Percentiles rank a stretch among this genome's conserved stretches.
These are phyloP conservation scores for Inonotus obliquus DNA, from an alignment of 1,284 basidiomycete species.

Conservation along the genomic window DNA sequence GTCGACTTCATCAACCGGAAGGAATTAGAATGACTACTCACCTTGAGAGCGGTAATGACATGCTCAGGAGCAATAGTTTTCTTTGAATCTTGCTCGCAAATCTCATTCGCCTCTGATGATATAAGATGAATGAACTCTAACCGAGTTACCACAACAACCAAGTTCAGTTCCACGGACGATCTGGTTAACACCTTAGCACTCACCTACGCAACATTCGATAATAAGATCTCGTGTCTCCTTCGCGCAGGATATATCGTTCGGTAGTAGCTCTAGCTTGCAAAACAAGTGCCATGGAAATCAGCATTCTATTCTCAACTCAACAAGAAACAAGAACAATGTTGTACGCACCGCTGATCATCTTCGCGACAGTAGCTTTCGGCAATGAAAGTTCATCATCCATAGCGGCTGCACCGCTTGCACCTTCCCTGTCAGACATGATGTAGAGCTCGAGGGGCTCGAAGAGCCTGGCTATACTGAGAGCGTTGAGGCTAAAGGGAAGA, in stretches of 20 bases:
- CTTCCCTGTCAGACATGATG: slow-evolving; percentile 84
- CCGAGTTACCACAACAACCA: not conserved
- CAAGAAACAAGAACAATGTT: slow-evolving; percentile 5
- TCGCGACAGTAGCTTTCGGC: slow-evolving; percentile 96
- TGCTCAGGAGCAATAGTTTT: slow-evolving; percentile 99
- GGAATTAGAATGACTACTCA: slow-evolving; percentile 35
- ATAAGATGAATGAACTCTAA: slow-evolving; percentile 97
- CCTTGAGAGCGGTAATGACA: slow-evolving; percentile 89
- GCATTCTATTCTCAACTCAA: slow-evolving; percentile 16
- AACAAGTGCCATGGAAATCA: not conserved
- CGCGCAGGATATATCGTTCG: slow-evolving; percentile 84
- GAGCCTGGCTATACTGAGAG: too few species aligned
- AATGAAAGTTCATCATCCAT: slow-evolving; percentile 90
- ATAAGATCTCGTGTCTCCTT: slow-evolving; percentile 96
- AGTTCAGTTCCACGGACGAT: not conserved
- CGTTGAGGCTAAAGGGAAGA: too few species aligned
- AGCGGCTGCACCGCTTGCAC: slow-evolving; percentile 54
- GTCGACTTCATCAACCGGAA: not conserved
- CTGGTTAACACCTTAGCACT: not conserved
- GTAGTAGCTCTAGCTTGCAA: slow-evolving; percentile 63
- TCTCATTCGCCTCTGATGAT: slow-evolving; percentile 96
- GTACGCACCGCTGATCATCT: slow-evolving; percentile 85
- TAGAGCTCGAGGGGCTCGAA: not conserved
- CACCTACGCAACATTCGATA: slow-evolving; percentile 97
- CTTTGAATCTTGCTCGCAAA: slow-evolving; percentile 97